These are phyloP conservation scores for Morella rubra DNA, from an alignment of 306 rosid genomes.

Conservation along the genomic window DNA sequence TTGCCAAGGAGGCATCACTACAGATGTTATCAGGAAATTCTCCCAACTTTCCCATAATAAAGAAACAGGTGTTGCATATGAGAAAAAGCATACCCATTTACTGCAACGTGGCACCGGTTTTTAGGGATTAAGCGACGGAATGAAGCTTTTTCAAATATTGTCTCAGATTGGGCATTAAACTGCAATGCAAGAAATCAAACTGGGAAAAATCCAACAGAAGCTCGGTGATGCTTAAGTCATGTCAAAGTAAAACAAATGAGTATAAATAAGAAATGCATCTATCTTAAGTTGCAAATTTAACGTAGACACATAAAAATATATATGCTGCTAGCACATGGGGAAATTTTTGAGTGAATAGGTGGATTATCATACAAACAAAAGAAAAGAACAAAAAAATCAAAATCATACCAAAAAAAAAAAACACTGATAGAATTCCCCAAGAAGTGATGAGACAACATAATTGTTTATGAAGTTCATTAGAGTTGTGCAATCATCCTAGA, in stretches of 20 bases:
- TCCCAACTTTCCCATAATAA: neutral
- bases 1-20: no score
- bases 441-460: neutral
- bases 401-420: no score
- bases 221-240: neutral
- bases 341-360: neutral
- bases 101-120: constrained; percentile 47
- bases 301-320: no score
- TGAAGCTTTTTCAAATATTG: constrained; percentile 47
- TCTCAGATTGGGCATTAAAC: constrained; percentile 61
- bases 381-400: no score
- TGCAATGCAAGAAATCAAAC: constrained; percentile 19
- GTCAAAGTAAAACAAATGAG: neutral
- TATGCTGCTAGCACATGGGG: neutral
- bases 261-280: neutral
- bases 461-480: neutral
- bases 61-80: neutral
- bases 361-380: neutral
- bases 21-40: neutral
- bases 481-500: neutral
- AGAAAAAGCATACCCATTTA: constrained; percentile 43
- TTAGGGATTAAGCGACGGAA: constrained; percentile 49
- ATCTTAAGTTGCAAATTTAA: neutral
- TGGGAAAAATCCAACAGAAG: neutral
- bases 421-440: neutral